Evolutionary conservation across 305 asterid species (phyloP).

Genomic region (Andrographis paniculata): DNA sequence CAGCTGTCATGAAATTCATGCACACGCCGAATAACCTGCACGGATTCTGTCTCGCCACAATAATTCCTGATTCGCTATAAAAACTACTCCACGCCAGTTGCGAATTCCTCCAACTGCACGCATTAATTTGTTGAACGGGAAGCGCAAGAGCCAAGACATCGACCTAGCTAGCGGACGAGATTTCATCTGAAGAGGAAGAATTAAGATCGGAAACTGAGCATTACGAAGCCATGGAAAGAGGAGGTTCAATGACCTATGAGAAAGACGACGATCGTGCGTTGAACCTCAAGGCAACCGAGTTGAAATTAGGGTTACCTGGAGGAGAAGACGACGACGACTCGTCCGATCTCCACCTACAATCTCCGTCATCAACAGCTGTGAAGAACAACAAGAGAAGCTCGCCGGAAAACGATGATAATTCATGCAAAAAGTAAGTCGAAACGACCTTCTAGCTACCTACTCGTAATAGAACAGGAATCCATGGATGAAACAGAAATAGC

Average conservation of each 20-base stretch:
- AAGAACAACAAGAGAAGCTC: conserved; percentile 37
- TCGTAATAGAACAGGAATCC: too few relatives aligned
- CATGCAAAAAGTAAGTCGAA: too few relatives aligned
- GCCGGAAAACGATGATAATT: conserved; percentile 17
- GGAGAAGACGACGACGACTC: conserved; percentile 30
- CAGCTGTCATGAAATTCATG: conserved; percentile 35
- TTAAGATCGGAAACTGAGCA: conserved; percentile 33
- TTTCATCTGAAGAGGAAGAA: too few relatives aligned
- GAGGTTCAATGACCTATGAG: conserved; percentile 8
- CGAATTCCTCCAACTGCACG: too few relatives aligned
- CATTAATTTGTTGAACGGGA: too few relatives aligned
- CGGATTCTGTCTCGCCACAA: conserved; percentile 24
- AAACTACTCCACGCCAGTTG: too few relatives aligned
- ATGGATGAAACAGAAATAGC: too few relatives aligned
- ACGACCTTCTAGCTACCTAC: too few relatives aligned
- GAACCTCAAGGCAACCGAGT: conserved; percentile 50
- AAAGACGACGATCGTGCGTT: conserved; percentile 22
- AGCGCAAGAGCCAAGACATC: too few relatives aligned
- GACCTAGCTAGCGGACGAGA: too few relatives aligned
- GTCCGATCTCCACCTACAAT: too few relatives aligned
- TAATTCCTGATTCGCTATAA: too few relatives aligned
- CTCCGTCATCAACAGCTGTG: conserved; percentile 22
- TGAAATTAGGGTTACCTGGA: conserved; percentile 42
- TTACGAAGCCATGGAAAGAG: conserved; percentile 35
- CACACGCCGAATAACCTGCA: conserved; percentile 38